These are phyloP conservation scores for Vitis hybrid DNA, from an alignment of 177 flowering plant genomes.

Conservation along the genomic window DNA sequence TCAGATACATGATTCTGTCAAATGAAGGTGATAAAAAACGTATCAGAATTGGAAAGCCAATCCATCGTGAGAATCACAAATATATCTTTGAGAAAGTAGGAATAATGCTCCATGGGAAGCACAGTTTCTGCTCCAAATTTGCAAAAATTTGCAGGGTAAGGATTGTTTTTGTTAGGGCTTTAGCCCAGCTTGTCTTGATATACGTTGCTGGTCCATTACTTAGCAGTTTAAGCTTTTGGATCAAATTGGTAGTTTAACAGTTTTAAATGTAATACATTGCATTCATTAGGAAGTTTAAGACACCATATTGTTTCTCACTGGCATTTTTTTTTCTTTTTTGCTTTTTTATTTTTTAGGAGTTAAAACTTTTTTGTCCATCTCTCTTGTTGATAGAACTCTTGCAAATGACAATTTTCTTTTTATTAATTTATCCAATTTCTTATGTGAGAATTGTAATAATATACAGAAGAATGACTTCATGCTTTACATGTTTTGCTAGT, in stretches of 20 bases:
- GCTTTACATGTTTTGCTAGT: too few relatives aligned
- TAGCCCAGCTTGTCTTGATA: too few relatives aligned
- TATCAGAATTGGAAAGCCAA: conserved; percentile 18
- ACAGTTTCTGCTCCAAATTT: conserved; percentile 40
- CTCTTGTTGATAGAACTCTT: neutral
- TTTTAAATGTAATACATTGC: too few relatives aligned
- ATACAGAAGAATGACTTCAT: too few relatives aligned
- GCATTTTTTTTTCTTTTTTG: neutral
- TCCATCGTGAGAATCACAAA: neutral
- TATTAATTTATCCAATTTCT: neutral
- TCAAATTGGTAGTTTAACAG: too few relatives aligned
- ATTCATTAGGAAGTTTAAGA: neutral
- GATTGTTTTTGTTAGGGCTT: neutral
- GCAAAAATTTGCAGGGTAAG: conserved; percentile 43
- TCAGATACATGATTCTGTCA: conserved; percentile 51
- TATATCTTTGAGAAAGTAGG: conserved; percentile 49
- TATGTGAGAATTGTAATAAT: too few relatives aligned
- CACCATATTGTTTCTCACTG: neutral
- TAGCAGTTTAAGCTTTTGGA: too few relatives aligned
- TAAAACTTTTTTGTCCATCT: neutral
- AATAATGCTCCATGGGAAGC: conserved; percentile 56
- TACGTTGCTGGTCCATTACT: too few relatives aligned
- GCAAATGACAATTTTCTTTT: neutral
- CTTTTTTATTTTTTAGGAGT: neutral
- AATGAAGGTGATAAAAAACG: conserved; percentile 17